Percentiles rank a stretch among this genome's conserved stretches.
Conservation (phyloP, 768 basidiomycete genomes). For the Arthromyces matolae region DNA sequence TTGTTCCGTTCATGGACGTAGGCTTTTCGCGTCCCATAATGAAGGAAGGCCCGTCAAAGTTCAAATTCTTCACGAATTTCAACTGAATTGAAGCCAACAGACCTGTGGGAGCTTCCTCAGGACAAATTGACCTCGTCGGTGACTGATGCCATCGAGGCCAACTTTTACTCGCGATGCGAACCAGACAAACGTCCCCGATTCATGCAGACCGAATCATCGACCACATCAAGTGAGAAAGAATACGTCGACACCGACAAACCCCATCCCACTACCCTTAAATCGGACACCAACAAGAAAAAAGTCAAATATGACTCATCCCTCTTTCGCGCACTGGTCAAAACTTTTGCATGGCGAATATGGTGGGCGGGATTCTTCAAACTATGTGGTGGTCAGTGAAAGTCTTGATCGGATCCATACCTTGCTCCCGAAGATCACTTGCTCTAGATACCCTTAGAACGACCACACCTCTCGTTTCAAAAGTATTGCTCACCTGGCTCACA, state of each 20-base stretch:
- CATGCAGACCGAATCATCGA: slow-evolving; percentile 18
- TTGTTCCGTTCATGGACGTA: slow-evolving; percentile 50
- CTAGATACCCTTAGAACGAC: slow-evolving; percentile 44
- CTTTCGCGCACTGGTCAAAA: slow-evolving; percentile 30
- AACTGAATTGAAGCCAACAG: slow-evolving; percentile 25
- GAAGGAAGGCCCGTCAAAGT: slow-evolving; percentile 43
- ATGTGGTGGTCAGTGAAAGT: slow-evolving; percentile 23
- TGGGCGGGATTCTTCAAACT: slow-evolving; percentile 33
- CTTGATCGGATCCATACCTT: background rate
- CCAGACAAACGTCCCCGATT: slow-evolving; percentile 41
- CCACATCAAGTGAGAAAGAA: background rate
- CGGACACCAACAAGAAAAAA: slow-evolving; percentile 1
- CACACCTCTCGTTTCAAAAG: slow-evolving; percentile 45
- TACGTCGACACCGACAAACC: slow-evolving; percentile 9
- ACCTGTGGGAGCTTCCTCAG: slow-evolving; percentile 50
- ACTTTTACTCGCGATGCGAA: slow-evolving; percentile 49
- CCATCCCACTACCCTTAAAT: background rate
- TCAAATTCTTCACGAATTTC: background rate
- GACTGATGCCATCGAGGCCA: slow-evolving; percentile 39
- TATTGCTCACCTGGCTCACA: slow-evolving; percentile 45
- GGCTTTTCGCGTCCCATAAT: slow-evolving; percentile 57
- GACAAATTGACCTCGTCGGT: slow-evolving; percentile 33
- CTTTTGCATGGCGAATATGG: slow-evolving; percentile 37
- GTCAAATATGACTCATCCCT: slow-evolving; percentile 32
- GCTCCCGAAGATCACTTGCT: background rate